Conservation (phyloP, 148 eudicot species). For the Agrostemma githago region DNA sequence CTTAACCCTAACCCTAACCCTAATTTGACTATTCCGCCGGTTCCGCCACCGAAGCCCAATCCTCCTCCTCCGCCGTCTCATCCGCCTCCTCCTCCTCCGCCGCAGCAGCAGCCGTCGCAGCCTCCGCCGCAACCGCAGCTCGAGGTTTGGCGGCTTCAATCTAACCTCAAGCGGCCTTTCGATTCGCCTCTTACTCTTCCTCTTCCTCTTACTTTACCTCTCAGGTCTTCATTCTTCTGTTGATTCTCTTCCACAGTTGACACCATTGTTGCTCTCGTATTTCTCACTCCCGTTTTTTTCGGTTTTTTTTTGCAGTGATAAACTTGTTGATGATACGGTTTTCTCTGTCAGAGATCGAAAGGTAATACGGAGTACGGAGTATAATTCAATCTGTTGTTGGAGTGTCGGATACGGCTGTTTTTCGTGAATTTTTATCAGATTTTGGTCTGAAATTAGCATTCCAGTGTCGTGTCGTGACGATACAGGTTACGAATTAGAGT, state of each 20-base stretch:
- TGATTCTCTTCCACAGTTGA: too few relatives aligned
- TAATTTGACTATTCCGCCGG: slow-evolving; percentile 12
- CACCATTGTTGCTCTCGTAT: too few relatives aligned
- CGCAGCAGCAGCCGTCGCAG: slow-evolving; percentile 1
- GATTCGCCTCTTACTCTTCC: slow-evolving; percentile 52
- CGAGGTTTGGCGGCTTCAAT: slow-evolving; percentile 79
- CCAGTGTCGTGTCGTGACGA: too few relatives aligned
- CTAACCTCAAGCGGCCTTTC: slow-evolving; percentile 64
- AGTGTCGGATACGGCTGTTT: too few relatives aligned
- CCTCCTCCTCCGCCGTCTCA: slow-evolving; percentile 23
- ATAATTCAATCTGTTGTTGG: neutral
- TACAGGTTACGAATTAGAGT: too few relatives aligned
- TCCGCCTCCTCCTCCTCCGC: slow-evolving; percentile 17
- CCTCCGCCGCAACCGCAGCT: slow-evolving; percentile 25
- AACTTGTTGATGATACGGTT: slow-evolving; percentile 6
- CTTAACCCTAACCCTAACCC: slow-evolving; percentile 16
- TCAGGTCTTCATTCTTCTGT: too few relatives aligned
- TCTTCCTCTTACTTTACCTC: too few relatives aligned
- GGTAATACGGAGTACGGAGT: neutral
- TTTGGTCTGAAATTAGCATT: too few relatives aligned
- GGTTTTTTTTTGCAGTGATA: slow-evolving; percentile 8
- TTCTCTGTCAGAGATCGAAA: slow-evolving; percentile 3
- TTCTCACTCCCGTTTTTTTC: too few relatives aligned
- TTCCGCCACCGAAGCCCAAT: slow-evolving; percentile 26
- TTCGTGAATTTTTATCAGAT: neutral